phyloP scores from a whole-genome alignment of 805 yeast genomes.

The Yamadazyma takamatsuzukensis region DNA sequence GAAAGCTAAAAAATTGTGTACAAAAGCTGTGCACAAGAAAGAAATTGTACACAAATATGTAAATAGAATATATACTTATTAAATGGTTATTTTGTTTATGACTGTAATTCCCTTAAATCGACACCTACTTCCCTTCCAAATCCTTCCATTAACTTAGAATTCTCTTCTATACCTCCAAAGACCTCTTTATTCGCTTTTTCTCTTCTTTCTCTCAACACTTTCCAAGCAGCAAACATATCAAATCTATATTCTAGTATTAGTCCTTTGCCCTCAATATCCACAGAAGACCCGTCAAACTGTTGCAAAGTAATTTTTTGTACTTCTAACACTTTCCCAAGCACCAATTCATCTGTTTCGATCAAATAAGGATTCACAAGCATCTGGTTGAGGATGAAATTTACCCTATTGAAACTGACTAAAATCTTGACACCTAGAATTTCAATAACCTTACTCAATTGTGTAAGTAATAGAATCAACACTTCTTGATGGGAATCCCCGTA shows the following conservation, averaged over 20 bases:
- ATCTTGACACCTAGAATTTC: conserved; percentile 3
- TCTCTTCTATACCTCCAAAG: not conserved
- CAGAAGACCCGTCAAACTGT: conserved; percentile 6
- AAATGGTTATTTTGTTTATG: not conserved
- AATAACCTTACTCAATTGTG: conserved; percentile 1
- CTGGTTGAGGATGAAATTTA: conserved; percentile 28
- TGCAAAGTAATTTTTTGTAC: conserved; percentile 20
- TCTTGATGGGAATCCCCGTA: conserved; percentile 7
- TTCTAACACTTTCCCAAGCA: conserved; percentile 14
- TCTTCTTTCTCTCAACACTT: conserved; percentile 13
- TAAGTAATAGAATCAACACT: conserved; percentile 1
- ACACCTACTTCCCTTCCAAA: not conserved
- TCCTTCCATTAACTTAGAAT: not conserved
- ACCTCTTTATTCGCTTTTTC: not conserved
- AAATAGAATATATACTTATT: not conserved
- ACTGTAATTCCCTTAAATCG: no score
- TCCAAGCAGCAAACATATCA: conserved; percentile 38
- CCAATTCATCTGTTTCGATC: conserved; percentile 17
- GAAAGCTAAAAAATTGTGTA: not conserved
- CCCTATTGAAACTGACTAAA: conserved; percentile 14
- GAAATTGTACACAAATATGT: not conserved
- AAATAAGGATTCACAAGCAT: conserved; percentile 25
- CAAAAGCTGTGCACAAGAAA: not conserved
- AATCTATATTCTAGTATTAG: conserved; percentile 23
- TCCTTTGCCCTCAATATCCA: conserved; percentile 15